Percentiles rank a stretch among this genome's conserved stretches.
Conservation (phyloP, 1,284 basidiomycete genomes). For the Cryptococcus jaspeensis region DNA sequence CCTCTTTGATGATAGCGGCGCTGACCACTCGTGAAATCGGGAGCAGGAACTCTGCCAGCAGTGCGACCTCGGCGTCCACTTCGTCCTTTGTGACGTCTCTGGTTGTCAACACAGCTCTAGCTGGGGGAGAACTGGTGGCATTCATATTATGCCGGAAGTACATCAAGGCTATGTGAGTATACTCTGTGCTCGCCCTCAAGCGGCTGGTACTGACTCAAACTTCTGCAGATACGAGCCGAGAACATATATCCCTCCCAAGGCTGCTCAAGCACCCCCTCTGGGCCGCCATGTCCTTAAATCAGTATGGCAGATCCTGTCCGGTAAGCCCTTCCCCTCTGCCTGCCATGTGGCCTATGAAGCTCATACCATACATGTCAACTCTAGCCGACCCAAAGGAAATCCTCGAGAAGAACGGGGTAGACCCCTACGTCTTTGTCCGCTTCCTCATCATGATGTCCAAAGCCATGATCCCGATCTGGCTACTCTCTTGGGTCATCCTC, state of each 20-base stretch:
- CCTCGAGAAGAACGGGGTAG: slow-evolving; percentile 53
- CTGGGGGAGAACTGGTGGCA: slow-evolving; percentile 60
- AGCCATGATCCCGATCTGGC: slow-evolving; percentile 65
- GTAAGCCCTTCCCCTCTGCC: slow-evolving; percentile 51
- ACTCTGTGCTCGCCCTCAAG: slow-evolving; percentile 38
- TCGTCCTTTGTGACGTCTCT: slow-evolving; percentile 72
- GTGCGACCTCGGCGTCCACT: slow-evolving; percentile 44
- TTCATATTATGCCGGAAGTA: slow-evolving; percentile 61
- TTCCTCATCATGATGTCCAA: slow-evolving; percentile 66
- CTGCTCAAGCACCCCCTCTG: slow-evolving; percentile 37
- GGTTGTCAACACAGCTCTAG: slow-evolving; percentile 55
- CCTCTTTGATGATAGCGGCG: no score
- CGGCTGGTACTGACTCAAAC: neutral
- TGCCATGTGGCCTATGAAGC: slow-evolving; percentile 17
- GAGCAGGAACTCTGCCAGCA: slow-evolving; percentile 11
- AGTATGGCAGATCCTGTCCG: slow-evolving; percentile 38
- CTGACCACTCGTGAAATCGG: no score
- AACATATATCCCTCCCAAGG: slow-evolving; percentile 57
- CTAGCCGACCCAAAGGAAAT: slow-evolving; percentile 54
- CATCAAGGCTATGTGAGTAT: slow-evolving; percentile 47
- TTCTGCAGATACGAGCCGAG: slow-evolving; percentile 71
- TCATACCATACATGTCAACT: slow-evolving; percentile 53
- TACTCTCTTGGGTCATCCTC: slow-evolving; percentile 61
- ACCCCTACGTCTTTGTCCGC: slow-evolving; percentile 70
- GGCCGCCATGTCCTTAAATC: slow-evolving; percentile 32